These are phyloP conservation scores for Coprinopsis strossmayeri DNA, from an alignment of 768 basidiomycete genomes.

Conservation along the genomic window DNA sequence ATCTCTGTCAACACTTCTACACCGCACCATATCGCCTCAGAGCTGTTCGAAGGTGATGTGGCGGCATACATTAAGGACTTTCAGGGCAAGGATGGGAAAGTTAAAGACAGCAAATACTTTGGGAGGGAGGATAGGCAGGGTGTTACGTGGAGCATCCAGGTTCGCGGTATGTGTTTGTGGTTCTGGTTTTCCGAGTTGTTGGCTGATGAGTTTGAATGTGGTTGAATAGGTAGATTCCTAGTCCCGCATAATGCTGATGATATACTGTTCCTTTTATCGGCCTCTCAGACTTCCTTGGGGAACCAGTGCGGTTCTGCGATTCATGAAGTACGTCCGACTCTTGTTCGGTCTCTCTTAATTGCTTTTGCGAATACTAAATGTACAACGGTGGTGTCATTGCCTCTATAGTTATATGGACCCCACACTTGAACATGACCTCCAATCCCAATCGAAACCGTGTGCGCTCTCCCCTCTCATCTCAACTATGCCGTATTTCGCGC, in stretches of 20 bases:
- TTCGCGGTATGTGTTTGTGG: constrained; percentile 53
- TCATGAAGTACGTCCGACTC: constrained; percentile 59
- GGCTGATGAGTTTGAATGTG: not conserved
- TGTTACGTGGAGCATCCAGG: constrained; percentile 89
- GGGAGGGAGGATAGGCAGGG: constrained; percentile 57
- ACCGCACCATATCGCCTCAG: constrained; percentile 48
- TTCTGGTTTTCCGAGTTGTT: not conserved
- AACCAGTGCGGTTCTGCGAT: constrained; percentile 66
- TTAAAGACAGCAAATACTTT: constrained; percentile 66
- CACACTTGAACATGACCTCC: constrained; percentile 76
- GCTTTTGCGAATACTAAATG: not conserved
- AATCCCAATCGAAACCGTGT: constrained; percentile 76
- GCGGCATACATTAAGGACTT: constrained; percentile 76
- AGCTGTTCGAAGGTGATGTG: constrained; percentile 70
- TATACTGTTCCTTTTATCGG: constrained; percentile 72
- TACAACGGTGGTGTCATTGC: not conserved
- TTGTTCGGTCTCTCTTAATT: not conserved
- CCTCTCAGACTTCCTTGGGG: constrained; percentile 81
- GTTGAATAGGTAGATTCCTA: constrained; percentile 59
- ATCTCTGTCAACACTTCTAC: constrained; percentile 66
- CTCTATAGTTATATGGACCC: constrained; percentile 74
- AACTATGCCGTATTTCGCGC: constrained; percentile 74
- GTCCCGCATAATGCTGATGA: constrained; percentile 66
- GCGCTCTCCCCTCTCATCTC: constrained; percentile 78
- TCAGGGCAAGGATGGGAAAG: constrained; percentile 41